phyloP scores from a whole-genome alignment of 768 basidiomycete species.

The Gloeostereum incarnatum region DNA sequence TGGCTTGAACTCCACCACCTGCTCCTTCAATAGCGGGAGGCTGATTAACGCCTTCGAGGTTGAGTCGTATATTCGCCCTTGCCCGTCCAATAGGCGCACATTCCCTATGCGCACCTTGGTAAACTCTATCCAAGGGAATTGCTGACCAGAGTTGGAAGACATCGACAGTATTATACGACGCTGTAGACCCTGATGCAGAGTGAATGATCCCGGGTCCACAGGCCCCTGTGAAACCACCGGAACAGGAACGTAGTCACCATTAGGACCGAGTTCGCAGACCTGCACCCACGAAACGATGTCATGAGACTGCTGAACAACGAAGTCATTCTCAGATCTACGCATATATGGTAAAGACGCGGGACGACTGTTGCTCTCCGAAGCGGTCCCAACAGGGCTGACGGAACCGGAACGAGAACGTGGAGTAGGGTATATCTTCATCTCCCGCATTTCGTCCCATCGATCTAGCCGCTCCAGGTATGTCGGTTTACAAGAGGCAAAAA shows the following conservation, averaged over 20 bases:
- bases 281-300: slow-evolving; percentile 88
- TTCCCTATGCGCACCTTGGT: slow-evolving; percentile 73
- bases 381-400: slow-evolving; percentile 6
- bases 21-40: slow-evolving; percentile 66
- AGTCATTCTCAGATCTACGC: slow-evolving; percentile 91
- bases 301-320: slow-evolving; percentile 79
- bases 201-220: slow-evolving; percentile 80
- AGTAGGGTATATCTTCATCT: slow-evolving; percentile 46
- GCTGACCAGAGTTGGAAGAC: slow-evolving; percentile 81
- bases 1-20: slow-evolving; percentile 63
- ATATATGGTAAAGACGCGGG: slow-evolving; percentile 51
- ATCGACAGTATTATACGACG: slow-evolving; percentile 69
- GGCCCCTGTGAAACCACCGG: slow-evolving; percentile 69
- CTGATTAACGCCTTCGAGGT: slow-evolving; percentile 62
- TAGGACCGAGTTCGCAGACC: slow-evolving; percentile 76
- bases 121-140: slow-evolving; percentile 82
- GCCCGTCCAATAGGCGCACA: slow-evolving; percentile 76
- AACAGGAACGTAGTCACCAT: slow-evolving; percentile 78
- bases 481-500: slow-evolving; percentile 76
- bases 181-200: slow-evolving; percentile 90
- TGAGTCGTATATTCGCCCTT: slow-evolving; percentile 75
- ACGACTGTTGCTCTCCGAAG: slow-evolving; percentile 25
- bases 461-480: slow-evolving; percentile 86
- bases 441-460: slow-evolving; percentile 90
- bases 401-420: slow-evolving; percentile 18